phyloP scores from a whole-genome alignment of 2,329 filamentous ascomycete genomes.

The Aspergillus fijiensis region DNA sequence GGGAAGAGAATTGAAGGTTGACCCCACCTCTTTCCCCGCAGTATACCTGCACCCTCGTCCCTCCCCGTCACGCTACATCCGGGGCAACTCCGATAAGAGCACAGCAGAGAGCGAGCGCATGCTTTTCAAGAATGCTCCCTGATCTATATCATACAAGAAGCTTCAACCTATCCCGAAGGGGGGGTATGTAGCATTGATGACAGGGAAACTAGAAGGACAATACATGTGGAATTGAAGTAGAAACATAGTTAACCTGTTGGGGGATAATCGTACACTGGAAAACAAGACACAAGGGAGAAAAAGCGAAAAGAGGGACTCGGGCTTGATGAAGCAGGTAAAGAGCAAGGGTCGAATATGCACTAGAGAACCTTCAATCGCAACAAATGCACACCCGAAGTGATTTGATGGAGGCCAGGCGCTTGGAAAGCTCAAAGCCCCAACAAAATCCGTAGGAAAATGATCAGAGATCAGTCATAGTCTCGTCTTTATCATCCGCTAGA shows the following conservation, averaged over 20 bases:
- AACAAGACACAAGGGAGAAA: background rate
- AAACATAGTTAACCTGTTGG: background rate
- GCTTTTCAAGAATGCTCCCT: no score
- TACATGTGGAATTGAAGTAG: background rate
- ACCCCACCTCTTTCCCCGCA: background rate
- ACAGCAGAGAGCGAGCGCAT: no score
- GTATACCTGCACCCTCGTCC: background rate
- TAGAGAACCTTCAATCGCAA: background rate
- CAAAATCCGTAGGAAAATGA: background rate
- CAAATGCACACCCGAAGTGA: background rate
- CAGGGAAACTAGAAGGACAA: no score
- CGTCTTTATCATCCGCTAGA: slow-evolving; percentile 24
- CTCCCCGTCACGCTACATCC: background rate
- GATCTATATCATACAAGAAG: no score
- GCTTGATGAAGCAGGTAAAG: background rate
- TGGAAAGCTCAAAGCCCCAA: background rate
- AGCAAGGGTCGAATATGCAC: background rate
- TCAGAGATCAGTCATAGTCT: slow-evolving; percentile 29
- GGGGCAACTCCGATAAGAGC: no score
- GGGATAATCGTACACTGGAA: background rate
- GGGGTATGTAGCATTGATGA: no score
- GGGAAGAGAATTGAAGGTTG: no score
- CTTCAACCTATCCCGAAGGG: no score
- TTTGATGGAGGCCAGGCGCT: background rate
- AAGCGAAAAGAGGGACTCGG: background rate